phyloP scores from a whole-genome alignment of 2,329 filamentous ascomycete genomes.

The Botrytis porri region DNA sequence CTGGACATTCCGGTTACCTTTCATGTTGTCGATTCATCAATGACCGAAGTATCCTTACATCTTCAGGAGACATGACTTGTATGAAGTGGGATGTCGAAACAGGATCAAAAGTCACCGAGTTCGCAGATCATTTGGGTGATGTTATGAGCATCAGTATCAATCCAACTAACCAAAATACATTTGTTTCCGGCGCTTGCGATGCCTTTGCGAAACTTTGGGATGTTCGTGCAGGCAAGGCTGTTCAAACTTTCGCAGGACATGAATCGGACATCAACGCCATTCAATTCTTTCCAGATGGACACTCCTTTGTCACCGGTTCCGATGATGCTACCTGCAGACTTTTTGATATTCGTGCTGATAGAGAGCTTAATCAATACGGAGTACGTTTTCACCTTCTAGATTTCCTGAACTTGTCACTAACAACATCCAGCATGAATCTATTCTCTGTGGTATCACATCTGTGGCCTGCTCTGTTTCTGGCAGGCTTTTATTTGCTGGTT shows the following conservation, averaged over 20 bases:
- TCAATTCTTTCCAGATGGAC: constrained; percentile 98
- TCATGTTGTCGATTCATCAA: constrained; percentile 99
- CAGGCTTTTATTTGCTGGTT: constrained; percentile 90
- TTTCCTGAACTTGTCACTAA: constrained; percentile 25
- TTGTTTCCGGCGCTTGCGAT: constrained; percentile 98
- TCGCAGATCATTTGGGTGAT: constrained; percentile 95
- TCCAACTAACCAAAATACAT: constrained; percentile 97
- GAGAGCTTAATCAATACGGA: constrained; percentile 67
- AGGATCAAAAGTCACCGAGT: constrained; percentile 94
- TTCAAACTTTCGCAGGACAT: constrained; percentile 97
- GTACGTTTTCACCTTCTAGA: constrained; percentile 45
- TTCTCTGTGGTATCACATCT: constrained; percentile 95
- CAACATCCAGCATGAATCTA: constrained; percentile 77
- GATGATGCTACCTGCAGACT: constrained; percentile 96
- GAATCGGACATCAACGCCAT: constrained; percentile 99
- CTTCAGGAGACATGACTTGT: constrained; percentile 98
- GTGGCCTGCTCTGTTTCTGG: constrained; percentile 97
- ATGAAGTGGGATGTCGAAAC: constrained; percentile 99
- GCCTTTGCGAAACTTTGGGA: constrained; percentile 99
- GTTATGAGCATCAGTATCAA: constrained; percentile 99
- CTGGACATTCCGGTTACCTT: constrained; percentile 93
- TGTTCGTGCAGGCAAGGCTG: constrained; percentile 95
- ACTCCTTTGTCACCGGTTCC: constrained; percentile 96
- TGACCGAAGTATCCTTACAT: constrained; percentile 94
- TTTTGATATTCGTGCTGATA: constrained; percentile 95